A percentile compares a stretch with the other conserved stretches of the same genome.
These are phyloP conservation scores for Metarhizium guizhouense DNA, from an alignment of 2,329 filamentous ascomycete genomes.

Conservation along the genomic window DNA sequence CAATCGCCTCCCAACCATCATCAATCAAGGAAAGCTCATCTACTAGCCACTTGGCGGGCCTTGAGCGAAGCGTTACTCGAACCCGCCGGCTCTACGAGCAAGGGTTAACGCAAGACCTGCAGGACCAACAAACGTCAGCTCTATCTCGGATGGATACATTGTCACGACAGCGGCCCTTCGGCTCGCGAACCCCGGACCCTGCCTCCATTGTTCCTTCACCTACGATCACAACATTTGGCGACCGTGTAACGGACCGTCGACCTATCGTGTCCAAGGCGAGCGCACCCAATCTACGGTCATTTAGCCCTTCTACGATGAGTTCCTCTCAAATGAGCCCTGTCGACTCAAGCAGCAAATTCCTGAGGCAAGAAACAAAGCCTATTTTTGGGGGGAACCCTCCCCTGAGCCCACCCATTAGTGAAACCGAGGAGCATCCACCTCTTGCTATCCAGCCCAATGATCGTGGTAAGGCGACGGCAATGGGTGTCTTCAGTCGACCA, in stretches of 20 bases:
- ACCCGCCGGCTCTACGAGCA: constrained; percentile 75
- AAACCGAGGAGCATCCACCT: constrained; percentile 56
- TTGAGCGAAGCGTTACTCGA: constrained; percentile 61
- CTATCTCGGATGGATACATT: constrained; percentile 74
- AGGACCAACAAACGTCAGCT: constrained; percentile 70
- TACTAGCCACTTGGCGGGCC: constrained; percentile 27
- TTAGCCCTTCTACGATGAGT: constrained; percentile 36
- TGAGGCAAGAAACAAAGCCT: constrained; percentile 23
- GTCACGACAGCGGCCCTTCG: constrained; percentile 49
- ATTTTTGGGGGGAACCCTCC: constrained; percentile 27
- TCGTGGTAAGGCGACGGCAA: constrained; percentile 69
- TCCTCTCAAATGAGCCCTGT: constrained; percentile 28
- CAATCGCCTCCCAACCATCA: constrained; percentile 55
- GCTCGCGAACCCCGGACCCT: constrained; percentile 42
- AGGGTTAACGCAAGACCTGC: constrained; percentile 66
- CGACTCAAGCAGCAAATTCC: constrained; percentile 28
- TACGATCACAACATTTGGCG: constrained; percentile 30
- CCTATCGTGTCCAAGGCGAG: constrained; percentile 48
- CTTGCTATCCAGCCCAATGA: constrained; percentile 68
- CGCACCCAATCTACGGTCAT: constrained; percentile 57
- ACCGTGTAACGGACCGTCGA: constrained; percentile 38
- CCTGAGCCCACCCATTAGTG: constrained; percentile 53
- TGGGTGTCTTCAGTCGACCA: constrained; percentile 58
- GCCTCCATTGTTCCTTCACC: constrained; percentile 37
- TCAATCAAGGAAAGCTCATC: constrained; percentile 41